These are phyloP conservation scores for Chrysoporthe cubensis DNA, from an alignment of 2,329 filamentous ascomycete species.

Conservation along the genomic window DNA sequence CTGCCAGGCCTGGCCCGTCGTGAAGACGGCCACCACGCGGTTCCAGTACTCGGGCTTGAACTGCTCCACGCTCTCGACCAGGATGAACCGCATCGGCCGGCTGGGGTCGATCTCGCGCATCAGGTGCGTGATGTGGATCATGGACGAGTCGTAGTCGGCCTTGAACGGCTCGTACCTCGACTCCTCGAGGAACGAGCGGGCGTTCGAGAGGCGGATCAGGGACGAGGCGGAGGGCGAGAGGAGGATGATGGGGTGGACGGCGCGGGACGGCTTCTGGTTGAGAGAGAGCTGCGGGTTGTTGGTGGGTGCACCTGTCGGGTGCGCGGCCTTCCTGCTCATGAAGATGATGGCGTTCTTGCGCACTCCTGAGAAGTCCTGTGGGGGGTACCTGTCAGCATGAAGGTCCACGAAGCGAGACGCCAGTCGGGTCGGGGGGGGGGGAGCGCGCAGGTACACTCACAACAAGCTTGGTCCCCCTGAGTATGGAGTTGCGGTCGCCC, in stretches of 20 bases:
- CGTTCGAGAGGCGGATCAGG: constrained; percentile 91
- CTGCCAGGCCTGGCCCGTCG: constrained; percentile 96
- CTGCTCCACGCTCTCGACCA: constrained; percentile 89
- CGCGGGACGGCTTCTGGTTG: constrained; percentile 57
- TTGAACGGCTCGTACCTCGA: constrained; percentile 82
- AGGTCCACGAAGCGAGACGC: constrained; percentile 41
- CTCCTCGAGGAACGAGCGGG: constrained; percentile 88
- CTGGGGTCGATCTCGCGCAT: constrained; percentile 72
- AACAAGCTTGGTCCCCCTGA: constrained; percentile 86
- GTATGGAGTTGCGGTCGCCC: constrained; percentile 87
- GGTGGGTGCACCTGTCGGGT: constrained; percentile 40
- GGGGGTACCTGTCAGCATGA: neutral
- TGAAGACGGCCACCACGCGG: constrained; percentile 93
- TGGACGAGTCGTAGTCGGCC: constrained; percentile 71
- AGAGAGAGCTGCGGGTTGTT: constrained; percentile 50
- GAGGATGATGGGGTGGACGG: constrained; percentile 87
- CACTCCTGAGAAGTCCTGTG: constrained; percentile 81
- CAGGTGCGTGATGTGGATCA: constrained; percentile 81
- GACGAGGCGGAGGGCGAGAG: constrained; percentile 95
- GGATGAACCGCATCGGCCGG: constrained; percentile 86
- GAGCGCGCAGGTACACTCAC: constrained; percentile 55
- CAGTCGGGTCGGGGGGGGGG: neutral
- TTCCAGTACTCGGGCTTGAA: constrained; percentile 99
- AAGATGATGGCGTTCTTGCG: constrained; percentile 83
- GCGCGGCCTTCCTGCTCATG: constrained; percentile 63